Percentiles rank a stretch among this genome's conserved stretches.
Conservation (phyloP, 306 rosid species). For the Psophocarpus tetragonolobus region DNA sequence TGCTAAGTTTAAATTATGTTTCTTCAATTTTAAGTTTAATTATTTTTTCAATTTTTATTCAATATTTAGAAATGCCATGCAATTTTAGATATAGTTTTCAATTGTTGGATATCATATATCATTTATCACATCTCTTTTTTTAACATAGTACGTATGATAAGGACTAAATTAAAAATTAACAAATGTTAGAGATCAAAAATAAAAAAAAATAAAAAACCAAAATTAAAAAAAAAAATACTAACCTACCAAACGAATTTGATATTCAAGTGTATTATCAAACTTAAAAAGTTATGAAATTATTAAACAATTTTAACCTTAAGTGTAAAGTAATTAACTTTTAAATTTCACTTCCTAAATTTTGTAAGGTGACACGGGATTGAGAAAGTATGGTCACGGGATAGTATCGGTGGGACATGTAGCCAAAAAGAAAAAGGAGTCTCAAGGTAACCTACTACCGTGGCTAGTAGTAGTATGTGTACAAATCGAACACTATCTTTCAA, state of each 20-base stretch:
- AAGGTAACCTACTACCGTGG: background rate
- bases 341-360: background rate
- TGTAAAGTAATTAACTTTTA: background rate
- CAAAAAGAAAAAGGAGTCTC: background rate
- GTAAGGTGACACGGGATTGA: slow-evolving; percentile 4
- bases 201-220: no score
- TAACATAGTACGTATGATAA: no score
- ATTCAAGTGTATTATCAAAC: background rate
- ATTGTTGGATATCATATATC: no score
- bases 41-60: no score
- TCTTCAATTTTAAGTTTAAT: no score
- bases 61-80: no score
- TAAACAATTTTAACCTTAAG: background rate
- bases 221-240: background rate
- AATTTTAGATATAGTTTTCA: no score
- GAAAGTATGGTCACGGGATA: slow-evolving; percentile 14
- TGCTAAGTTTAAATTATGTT: no score
- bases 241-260: no score
- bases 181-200: no score
- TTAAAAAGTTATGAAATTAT: background rate
- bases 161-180: no score
- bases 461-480: slow-evolving; percentile 1
- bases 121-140: no score
- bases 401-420: background rate
- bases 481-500: slow-evolving; percentile 23